These are phyloP conservation scores for Fusarium subtropicale DNA, from an alignment of 2,329 filamentous ascomycete genomes.

Conservation along the genomic window DNA sequence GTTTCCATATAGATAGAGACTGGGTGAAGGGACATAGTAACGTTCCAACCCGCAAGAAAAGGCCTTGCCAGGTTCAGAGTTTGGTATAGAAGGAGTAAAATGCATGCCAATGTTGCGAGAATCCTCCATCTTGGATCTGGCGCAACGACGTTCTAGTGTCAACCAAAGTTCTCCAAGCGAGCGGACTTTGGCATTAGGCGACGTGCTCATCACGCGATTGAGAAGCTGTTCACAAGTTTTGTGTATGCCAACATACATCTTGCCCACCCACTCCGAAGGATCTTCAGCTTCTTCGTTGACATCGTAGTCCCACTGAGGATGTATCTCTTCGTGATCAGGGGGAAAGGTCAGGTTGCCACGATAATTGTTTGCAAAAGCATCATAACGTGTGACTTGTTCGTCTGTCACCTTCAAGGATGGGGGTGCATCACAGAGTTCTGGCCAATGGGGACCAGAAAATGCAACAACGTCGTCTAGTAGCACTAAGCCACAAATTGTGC, in stretches of 20 bases:
- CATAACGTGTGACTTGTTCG: neutral
- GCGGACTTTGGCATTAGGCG: neutral
- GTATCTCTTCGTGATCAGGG: neutral
- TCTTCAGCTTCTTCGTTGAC: neutral
- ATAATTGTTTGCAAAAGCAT: neutral
- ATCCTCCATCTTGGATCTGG: neutral
- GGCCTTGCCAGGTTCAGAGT: neutral
- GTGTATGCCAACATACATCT: neutral
- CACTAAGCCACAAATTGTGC: slow-evolving; percentile 17
- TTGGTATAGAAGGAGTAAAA: neutral
- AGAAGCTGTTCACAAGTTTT: neutral
- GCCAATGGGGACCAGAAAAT: neutral
- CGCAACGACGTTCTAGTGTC: slow-evolving; percentile 5
- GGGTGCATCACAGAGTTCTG: neutral
- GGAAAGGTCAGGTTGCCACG: neutral
- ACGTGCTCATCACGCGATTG: neutral
- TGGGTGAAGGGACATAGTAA: neutral
- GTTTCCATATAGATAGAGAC: neutral
- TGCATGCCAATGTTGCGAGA: neutral
- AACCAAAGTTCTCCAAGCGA: neutral
- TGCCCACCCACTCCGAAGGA: neutral
- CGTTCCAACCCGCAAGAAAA: neutral
- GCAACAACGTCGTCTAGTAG: neutral
- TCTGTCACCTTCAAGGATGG: neutral
- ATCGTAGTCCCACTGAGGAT: neutral